These are phyloP conservation scores for Heritiera littoralis DNA, from an alignment of 345 rosid genomes.

Conservation along the genomic window DNA sequence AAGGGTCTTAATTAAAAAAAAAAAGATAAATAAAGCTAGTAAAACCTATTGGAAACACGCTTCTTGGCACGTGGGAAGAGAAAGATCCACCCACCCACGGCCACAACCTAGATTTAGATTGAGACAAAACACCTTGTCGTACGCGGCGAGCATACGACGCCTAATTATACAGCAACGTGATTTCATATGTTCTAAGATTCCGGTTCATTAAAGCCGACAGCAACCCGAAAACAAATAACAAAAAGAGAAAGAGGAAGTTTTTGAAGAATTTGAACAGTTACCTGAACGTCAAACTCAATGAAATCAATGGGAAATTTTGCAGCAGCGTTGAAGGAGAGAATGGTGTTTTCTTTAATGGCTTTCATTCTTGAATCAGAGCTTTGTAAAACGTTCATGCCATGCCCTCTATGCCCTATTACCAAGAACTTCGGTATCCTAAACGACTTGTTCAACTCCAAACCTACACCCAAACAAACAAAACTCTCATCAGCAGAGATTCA, in stretches of 20 bases:
- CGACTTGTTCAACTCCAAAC: conserved; percentile 27
- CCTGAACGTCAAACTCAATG: conserved; percentile 99
- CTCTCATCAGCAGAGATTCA: too few species aligned
- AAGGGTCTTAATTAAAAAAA: background rate
- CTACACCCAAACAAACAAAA: conserved; percentile 30
- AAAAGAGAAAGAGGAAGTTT: background rate
- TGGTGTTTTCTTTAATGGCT: conserved; percentile 76
- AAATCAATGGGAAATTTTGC: conserved; percentile 73
- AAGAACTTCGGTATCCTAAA: conserved; percentile 58
- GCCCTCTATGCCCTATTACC: conserved; percentile 90
- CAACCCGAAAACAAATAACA: background rate
- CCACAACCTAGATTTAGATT: background rate
- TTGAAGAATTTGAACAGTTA: conserved; percentile 3
- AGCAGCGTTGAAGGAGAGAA: conserved; percentile 74
- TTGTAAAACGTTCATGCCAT: conserved; percentile 76
- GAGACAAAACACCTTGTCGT: background rate
- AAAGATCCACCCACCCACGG: background rate
- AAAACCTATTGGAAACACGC: background rate
- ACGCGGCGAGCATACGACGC: conserved; percentile 35
- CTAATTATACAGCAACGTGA: background rate
- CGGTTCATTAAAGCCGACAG: background rate
- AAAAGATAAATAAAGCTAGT: background rate
- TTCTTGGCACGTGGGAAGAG: background rate
- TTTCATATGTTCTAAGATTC: background rate
- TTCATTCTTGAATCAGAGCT: conserved; percentile 62